Evolutionary conservation across 2,329 filamentous ascomycete species (phyloP), one percentile per base, ranked within the genome.

Genomic region (Colletotrichum tropicale): DNA sequence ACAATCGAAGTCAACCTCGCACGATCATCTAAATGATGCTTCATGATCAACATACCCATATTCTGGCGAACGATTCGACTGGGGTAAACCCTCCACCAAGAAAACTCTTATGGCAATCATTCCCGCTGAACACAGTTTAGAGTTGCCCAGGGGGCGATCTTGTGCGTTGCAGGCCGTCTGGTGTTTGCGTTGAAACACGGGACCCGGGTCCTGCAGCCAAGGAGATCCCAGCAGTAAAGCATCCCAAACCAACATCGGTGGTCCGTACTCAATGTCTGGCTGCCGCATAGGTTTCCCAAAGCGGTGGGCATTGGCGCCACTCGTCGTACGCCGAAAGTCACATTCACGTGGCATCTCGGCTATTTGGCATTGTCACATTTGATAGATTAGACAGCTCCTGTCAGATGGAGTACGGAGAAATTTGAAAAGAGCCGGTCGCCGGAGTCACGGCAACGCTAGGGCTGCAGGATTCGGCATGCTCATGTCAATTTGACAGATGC

Each of bases 321-420:
- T 36, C 18, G 18, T 21, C 16, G 15, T 32, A n/a, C 16, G 52
- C 34, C 32, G 60, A 56, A 71, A 16, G n/a, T 32, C 28, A 34
- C 61, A 36, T 71, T 71, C 72, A 66, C 48, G 34, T 74, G 72
- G 67, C 36, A 24, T 48, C 67, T 74, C 67, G 72, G 67, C 61
- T 71, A 24, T 8, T 61, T 43, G 12, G 28, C 18, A 36, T 52
- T 71, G 72, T 48, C 61, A 52, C 24, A 30, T 64, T 60, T 66
- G 60, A 55, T 55, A n/a, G 43, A 36, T 48, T 61, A 21, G 66
- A 70, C 43, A 64, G 48, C 18, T 66, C 48, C 13, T 24, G 28
- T 62, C 67, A 70, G 12, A 52, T 52, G 43, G 43, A 60, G 18
- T 30, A 32, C 28, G 34, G 26, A 16, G 26, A 28, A 26, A 61